A percentile compares a stretch with the other conserved stretches of the same genome.
These are phyloP conservation scores for Sanguinoderma infundibulare DNA, from an alignment of 1,284 basidiomycete genomes.

Conservation along the genomic window DNA sequence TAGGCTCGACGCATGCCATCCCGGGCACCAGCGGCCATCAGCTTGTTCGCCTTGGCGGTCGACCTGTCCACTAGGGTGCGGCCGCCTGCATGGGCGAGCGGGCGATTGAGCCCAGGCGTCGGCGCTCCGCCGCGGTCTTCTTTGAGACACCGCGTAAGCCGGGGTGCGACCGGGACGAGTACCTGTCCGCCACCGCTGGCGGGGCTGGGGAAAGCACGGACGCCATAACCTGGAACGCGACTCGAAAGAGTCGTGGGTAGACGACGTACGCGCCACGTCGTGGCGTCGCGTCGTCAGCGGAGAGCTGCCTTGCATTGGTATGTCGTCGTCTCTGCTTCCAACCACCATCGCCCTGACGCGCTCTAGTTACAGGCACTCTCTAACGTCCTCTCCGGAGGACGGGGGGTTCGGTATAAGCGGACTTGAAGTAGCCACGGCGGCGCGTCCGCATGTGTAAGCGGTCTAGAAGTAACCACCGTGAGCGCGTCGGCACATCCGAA, in stretches of 20 bases:
- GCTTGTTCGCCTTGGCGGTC: not conserved
- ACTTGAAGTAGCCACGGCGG: not conserved
- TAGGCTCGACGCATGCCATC: not conserved
- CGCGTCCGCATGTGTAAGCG: not conserved
- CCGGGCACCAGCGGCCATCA: not conserved
- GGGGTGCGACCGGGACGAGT: constrained; percentile 1
- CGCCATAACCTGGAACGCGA: not conserved
- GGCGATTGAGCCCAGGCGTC: not conserved
- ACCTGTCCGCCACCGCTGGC: not conserved
- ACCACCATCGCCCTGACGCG: not conserved
- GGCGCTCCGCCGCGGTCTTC: not conserved
- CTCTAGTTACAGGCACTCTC: not conserved
- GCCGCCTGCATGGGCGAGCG: not conserved
- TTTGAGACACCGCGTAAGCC: not conserved
- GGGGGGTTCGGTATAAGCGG: not conserved
- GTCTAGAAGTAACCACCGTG: not conserved
- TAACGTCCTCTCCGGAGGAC: not conserved
- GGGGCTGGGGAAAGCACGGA: not conserved
- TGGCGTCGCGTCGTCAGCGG: not conserved
- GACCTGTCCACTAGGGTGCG: not conserved
- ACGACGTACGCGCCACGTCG: not conserved
- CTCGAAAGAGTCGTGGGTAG: not conserved
- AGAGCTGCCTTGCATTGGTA: not conserved
- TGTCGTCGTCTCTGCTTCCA: not conserved
- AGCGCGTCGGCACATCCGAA: not conserved